These are phyloP conservation scores for Crinitomyces ghanaensis DNA, from an alignment of 805 yeast genomes.

Conservation along the genomic window DNA sequence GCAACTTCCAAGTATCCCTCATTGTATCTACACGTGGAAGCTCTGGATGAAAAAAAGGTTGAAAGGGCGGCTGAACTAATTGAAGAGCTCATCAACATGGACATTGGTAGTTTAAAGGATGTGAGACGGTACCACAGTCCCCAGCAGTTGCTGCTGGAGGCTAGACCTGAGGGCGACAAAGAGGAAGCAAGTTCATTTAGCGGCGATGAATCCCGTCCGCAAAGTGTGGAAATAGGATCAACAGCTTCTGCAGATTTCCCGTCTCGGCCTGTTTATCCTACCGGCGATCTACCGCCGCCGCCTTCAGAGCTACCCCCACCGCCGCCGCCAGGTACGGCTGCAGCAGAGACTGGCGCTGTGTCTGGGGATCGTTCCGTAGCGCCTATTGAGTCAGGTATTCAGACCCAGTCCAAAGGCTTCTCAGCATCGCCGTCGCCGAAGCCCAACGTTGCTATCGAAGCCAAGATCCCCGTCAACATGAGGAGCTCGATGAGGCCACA, in stretches of 20 bases:
- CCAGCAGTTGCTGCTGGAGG: slow-evolving; percentile 10
- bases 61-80: slow-evolving; percentile 60
- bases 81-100: slow-evolving; percentile 34
- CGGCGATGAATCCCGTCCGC: background rate
- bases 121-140: slow-evolving; percentile 18
- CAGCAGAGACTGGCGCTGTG: background rate
- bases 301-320: background rate
- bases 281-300: background rate
- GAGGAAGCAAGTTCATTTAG: slow-evolving; percentile 1
- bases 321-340: background rate
- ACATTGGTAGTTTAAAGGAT: slow-evolving; percentile 20
- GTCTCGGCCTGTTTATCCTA: background rate
- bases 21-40: slow-evolving; percentile 42
- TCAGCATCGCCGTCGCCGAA: background rate
- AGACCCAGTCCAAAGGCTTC: background rate
- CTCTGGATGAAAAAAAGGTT: slow-evolving; percentile 32
- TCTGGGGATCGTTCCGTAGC: background rate
- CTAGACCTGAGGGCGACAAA: slow-evolving; percentile 6
- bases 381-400: background rate
- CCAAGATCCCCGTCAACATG: slow-evolving; percentile 11
- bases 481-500: slow-evolving; percentile 8
- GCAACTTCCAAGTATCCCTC: slow-evolving; percentile 25
- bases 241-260: background rate
- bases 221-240: background rate
- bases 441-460: slow-evolving; percentile 14